Percentiles rank a stretch among this genome's conserved stretches.
Evolutionary conservation across 768 basidiomycete species (phyloP).

Genomic region (Mrakia hoshinonis): DNA sequence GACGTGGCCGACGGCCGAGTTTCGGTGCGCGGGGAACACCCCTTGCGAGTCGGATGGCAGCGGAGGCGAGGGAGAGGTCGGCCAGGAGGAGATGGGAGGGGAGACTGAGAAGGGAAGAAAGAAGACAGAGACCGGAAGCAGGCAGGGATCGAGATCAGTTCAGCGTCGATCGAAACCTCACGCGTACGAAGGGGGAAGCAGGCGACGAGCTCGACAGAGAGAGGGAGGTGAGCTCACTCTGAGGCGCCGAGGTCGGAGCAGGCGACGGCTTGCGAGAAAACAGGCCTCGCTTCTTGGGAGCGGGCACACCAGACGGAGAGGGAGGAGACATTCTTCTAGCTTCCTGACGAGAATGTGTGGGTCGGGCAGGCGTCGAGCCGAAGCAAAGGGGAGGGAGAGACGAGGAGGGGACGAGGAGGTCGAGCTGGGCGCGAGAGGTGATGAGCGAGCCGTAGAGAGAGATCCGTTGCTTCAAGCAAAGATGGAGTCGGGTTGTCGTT

Average conservation of each 20-base stretch:
- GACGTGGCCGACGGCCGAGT: background rate
- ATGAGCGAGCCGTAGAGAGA: too few relatives aligned
- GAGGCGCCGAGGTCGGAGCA: background rate
- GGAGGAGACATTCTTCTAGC: too few relatives aligned
- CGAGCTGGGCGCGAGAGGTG: too few relatives aligned
- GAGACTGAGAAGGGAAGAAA: background rate
- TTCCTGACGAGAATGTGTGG: too few relatives aligned
- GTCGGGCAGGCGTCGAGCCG: too few relatives aligned
- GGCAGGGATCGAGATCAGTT: background rate
- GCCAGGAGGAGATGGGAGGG: background rate
- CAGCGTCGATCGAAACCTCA: too few relatives aligned
- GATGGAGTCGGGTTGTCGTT: too few relatives aligned
- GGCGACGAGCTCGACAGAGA: background rate
- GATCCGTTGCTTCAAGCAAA: too few relatives aligned
- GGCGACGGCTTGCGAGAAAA: background rate
- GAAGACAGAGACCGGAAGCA: background rate
- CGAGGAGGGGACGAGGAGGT: too few relatives aligned
- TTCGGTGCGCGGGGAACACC: background rate
- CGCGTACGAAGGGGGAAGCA: background rate
- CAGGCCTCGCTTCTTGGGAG: conserved; percentile 7
- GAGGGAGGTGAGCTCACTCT: background rate
- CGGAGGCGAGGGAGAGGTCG: conserved; percentile 1
- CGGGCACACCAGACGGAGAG: background rate
- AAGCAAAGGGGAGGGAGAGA: too few relatives aligned
- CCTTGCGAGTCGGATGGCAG: conserved; percentile 6